A percentile compares a stretch with the other conserved stretches of the same genome.
phyloP scores from a whole-genome alignment of 208 protist genomes.

The Trypanosoma scelopori region DNA sequence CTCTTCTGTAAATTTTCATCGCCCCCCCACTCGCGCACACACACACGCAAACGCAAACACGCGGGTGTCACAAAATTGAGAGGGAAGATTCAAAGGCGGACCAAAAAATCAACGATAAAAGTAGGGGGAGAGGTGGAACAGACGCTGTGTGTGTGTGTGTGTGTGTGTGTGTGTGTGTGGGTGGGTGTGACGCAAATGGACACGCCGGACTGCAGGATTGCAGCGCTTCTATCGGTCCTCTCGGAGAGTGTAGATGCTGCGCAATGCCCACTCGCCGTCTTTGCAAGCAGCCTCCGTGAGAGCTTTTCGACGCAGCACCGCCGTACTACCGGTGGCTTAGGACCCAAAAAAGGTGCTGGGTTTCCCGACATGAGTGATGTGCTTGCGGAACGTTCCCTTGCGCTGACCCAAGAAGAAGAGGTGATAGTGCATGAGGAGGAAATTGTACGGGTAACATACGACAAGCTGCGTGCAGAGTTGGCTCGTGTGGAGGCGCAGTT shows the following conservation, averaged over 20 bases:
- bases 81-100: too few relatives aligned
- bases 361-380: conserved; percentile 41
- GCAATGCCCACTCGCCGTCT: conserved; percentile 58
- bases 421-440: conserved; percentile 47
- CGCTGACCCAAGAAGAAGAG: conserved; percentile 72
- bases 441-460: conserved; percentile 54
- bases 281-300: conserved; percentile 52
- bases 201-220: conserved; percentile 49
- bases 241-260: conserved; percentile 41
- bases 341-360: not conserved
- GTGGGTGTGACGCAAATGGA: conserved; percentile 11
- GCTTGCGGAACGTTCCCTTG: conserved; percentile 56
- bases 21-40: too few relatives aligned
- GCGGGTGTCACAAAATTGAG: too few relatives aligned
- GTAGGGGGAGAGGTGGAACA: too few relatives aligned
- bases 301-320: conserved; percentile 20
- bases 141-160: not conserved
- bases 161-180: not conserved
- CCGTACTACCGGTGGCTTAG: conserved; percentile 11
- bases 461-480: conserved; percentile 81
- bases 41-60: too few relatives aligned
- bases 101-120: too few relatives aligned
- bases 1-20: too few relatives aligned
- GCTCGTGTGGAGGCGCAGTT: conserved; percentile 81
- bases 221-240: conserved; percentile 60